These are phyloP conservation scores for Rhizophlyctis rosea DNA, from an alignment of 192 early-diverging fungal genomes.

Conservation along the genomic window DNA sequence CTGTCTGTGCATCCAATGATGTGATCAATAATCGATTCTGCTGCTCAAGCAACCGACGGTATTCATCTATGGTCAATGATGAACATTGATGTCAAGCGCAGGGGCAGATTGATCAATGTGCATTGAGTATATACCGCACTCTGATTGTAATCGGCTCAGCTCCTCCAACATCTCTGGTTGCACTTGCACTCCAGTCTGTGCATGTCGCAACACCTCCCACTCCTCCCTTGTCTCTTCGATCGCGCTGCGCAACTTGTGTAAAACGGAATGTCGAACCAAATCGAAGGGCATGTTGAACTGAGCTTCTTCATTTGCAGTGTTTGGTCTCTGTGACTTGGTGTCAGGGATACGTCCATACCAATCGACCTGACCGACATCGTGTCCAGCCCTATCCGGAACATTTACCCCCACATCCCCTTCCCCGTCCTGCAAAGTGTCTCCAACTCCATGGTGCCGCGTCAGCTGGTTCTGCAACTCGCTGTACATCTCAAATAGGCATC, in stretches of 20 bases:
- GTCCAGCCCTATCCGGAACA: too few relatives aligned
- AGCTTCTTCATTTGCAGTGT: constrained; percentile 6
- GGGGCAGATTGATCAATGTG: too few relatives aligned
- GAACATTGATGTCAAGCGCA: too few relatives aligned
- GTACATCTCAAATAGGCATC: constrained; percentile 31
- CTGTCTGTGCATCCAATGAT: constrained; percentile 19
- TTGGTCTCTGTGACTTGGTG: too few relatives aligned
- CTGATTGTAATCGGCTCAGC: constrained; percentile 28
- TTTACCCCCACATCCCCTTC: too few relatives aligned
- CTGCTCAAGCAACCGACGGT: constrained; percentile 44
- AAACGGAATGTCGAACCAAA: constrained; percentile 18
- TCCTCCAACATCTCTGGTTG: background rate
- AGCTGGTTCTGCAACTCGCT: constrained; percentile 21
- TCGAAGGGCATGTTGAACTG: constrained; percentile 32
- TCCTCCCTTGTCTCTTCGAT: constrained; percentile 21
- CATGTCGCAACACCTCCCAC: constrained; percentile 21
- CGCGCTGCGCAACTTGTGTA: constrained; percentile 11
- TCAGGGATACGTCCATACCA: too few relatives aligned
- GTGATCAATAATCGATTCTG: constrained; percentile 41
- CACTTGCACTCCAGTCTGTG: constrained; percentile 1
- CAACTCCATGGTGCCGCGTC: background rate
- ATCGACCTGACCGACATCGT: too few relatives aligned
- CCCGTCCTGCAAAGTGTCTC: too few relatives aligned
- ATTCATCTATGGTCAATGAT: too few relatives aligned
- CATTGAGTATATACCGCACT: constrained; percentile 14